Base-by-base conservation (phyloP, 1,284 basidiomycete genomes). In the Ceratobasidium sp. region DNA sequence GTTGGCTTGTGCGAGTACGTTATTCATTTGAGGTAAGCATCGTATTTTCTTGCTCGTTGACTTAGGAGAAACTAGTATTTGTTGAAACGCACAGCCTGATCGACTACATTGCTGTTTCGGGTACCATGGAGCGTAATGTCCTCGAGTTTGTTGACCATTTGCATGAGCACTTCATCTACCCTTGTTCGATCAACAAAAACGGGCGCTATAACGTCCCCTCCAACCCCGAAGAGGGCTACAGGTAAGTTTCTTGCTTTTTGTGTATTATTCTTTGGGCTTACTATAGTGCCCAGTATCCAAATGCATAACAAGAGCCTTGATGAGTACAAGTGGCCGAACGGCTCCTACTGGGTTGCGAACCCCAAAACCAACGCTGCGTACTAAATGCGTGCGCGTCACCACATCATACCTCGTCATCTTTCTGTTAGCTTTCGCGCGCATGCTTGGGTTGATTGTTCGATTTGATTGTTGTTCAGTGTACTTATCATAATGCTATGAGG, bases 71-170 rank as follows among this genome's bases (percentile, higher is more conserved):
- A 49, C 53, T 58, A 21, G 50, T 58, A 13, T 23, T 30, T 19
- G 23, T 7, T 27, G 33, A n/a, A 19, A 36, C 33, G 33, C 33
- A 36, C 33, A 91, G 83, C 74, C 82, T 92, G 74, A 95, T 97
- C 77, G 95, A 98, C 80, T 97, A 95, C 77, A 92, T 97, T 74
- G 87, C 86, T 72, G 82, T 98, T 66, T 95, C 93, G 1, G 95
- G 93, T 1, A 85, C 86, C 46, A 95, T 95, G 88, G 93, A 96
- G 75, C 86, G 91, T 68, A 97, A 98, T 75, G 95, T 96, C 13
- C 86, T 98, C 68, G 71, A 91, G 77, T 90, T 87, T 72, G 88
- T 88, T 29, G 90, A 93, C 79, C 95, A 97, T 77, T 80, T 97
- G 50, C 95, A 98, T 78, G 93, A 97, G 73, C 91, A 97, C 78